These are phyloP conservation scores for Punctularia strigosozonata DNA, from an alignment of 768 basidiomycete genomes.

Conservation along the genomic window DNA sequence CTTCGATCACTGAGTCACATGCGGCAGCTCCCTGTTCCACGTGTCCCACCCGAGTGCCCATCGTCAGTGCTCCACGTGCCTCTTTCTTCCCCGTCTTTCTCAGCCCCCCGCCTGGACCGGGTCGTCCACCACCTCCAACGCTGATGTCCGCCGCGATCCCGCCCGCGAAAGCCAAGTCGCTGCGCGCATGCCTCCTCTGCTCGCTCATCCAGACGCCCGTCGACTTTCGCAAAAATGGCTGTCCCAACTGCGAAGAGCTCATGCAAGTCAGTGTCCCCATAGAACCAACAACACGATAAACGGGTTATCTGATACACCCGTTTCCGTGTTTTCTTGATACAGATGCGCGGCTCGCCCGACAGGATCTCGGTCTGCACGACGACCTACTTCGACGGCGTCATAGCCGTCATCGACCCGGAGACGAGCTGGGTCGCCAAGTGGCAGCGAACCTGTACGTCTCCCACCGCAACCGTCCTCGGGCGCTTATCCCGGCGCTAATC, in stretches of 20 bases:
- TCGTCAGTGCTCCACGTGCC: too few species aligned
- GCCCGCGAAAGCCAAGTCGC: slow-evolving; percentile 51
- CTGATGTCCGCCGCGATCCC: slow-evolving; percentile 33
- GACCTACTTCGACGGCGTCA: slow-evolving; percentile 84
- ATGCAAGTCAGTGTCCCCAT: slow-evolving; percentile 56
- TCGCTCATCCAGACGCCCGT: slow-evolving; percentile 76
- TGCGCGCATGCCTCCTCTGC: slow-evolving; percentile 89
- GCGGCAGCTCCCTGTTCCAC: too few species aligned
- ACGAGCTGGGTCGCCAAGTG: slow-evolving; percentile 93
- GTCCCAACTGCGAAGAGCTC: slow-evolving; percentile 95
- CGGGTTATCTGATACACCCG: neutral
- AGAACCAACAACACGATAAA: too few species aligned
- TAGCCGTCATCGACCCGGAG: slow-evolving; percentile 77
- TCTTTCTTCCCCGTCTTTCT: too few species aligned
- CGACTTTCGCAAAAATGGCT: slow-evolving; percentile 80
- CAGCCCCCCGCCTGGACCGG: too few species aligned
- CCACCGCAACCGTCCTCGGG: neutral
- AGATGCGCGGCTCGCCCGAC: slow-evolving; percentile 87
- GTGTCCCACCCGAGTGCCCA: too few species aligned
- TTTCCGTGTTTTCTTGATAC: neutral
- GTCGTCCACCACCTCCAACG: neutral
- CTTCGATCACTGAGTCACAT: too few species aligned
- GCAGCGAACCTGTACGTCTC: slow-evolving; percentile 78
- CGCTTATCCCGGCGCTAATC: too few species aligned
- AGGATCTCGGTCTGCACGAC: slow-evolving; percentile 82